These are phyloP conservation scores for Trapa bicornis DNA, from an alignment of 345 rosid species.

Conservation along the genomic window DNA sequence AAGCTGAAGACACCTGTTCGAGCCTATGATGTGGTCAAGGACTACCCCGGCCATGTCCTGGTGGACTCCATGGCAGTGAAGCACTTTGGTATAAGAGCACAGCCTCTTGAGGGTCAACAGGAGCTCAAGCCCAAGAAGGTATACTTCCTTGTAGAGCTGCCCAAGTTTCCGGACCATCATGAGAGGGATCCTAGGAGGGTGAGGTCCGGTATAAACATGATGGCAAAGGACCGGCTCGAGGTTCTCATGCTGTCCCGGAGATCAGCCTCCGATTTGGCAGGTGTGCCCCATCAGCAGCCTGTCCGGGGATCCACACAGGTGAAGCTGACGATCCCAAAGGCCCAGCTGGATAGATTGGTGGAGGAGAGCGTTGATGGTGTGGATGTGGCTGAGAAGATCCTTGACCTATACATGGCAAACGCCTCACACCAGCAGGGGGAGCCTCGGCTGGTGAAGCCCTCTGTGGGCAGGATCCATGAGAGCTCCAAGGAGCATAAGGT, in stretches of 20 bases:
- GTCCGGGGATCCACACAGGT: conserved; percentile 21
- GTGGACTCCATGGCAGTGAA: conserved; percentile 68
- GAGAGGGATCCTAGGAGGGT: conserved; percentile 32
- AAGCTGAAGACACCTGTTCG: conserved; percentile 56
- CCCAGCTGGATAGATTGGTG: conserved; percentile 56
- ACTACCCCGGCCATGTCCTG: conserved; percentile 63
- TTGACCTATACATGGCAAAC: conserved; percentile 31
- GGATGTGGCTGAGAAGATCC: conserved; percentile 58
- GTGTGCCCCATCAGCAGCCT: background rate
- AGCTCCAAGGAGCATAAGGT: conserved; percentile 6
- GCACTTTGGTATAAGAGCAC: conserved; percentile 55
- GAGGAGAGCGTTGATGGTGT: conserved; percentile 49
- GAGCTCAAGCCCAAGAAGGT: conserved; percentile 42
- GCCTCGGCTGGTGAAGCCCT: conserved; percentile 1
- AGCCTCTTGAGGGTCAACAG: conserved; percentile 54
- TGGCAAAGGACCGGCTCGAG: conserved; percentile 77
- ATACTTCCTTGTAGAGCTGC: conserved; percentile 71
- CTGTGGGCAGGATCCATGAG: background rate
- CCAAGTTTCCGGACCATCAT: conserved; percentile 20
- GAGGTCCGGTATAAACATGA: conserved; percentile 54
- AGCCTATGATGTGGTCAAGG: conserved; percentile 41
- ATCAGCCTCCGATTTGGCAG: conserved; percentile 49
- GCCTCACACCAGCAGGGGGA: background rate
- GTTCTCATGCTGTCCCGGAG: conserved; percentile 65
- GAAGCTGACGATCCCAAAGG: conserved; percentile 57